Evolutionary conservation across 78 protist genomes (phyloP).

Genomic region (Ministeria vibrans): DNA sequence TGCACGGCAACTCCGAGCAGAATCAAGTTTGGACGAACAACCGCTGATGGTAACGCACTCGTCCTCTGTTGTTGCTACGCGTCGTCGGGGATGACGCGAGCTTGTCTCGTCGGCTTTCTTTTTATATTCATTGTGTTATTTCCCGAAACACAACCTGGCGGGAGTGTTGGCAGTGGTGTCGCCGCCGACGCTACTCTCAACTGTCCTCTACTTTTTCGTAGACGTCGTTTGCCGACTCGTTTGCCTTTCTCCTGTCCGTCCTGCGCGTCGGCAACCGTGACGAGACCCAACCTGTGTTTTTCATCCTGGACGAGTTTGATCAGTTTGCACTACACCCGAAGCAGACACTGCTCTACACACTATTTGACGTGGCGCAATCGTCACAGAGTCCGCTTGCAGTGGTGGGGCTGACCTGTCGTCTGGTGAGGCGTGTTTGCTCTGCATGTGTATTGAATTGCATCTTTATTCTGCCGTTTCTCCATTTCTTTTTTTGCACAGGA

Average conservation of each 20-base stretch:
- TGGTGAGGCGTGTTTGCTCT: neutral
- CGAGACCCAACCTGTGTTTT: neutral
- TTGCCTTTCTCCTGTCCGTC: neutral
- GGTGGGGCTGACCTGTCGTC: neutral
- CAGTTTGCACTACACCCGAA: neutral
- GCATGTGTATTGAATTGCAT: neutral
- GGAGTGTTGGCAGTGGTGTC: no score
- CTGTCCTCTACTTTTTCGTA: no score
- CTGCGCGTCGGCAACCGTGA: neutral
- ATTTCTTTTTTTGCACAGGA: neutral
- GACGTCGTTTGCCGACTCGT: slow-evolving; percentile 13
- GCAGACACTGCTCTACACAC: slow-evolving; percentile 1
- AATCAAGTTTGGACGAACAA: neutral
- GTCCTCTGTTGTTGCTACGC: neutral
- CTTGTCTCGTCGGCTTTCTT: neutral
- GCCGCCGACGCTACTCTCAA: no score
- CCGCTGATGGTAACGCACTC: neutral
- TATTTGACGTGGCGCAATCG: neutral
- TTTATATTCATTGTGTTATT: neutral
- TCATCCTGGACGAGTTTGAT: slow-evolving; percentile 12
- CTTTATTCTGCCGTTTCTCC: neutral
- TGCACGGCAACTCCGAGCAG: neutral
- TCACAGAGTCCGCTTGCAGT: neutral
- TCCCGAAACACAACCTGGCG: neutral
- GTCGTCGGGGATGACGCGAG: neutral